Conservation (phyloP, 2,329 filamentous ascomycete genomes). For the Sarocladium brachiariae region DNA sequence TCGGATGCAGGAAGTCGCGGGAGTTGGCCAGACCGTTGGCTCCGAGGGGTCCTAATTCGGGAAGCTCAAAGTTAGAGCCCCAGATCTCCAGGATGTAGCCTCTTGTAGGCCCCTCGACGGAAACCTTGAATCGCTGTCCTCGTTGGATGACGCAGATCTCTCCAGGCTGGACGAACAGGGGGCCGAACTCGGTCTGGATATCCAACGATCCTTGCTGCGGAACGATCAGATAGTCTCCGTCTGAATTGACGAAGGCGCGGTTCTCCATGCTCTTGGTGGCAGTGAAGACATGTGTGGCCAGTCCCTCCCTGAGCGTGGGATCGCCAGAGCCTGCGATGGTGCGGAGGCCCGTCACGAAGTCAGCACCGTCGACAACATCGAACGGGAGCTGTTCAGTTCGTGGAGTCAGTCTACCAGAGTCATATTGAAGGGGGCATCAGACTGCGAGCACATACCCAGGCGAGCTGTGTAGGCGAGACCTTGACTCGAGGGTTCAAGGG, state of each 20-base stretch:
- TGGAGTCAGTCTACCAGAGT: neutral
- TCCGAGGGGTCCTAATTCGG: constrained; percentile 61
- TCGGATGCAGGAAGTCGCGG: constrained; percentile 63
- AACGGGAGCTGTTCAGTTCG: constrained; percentile 14
- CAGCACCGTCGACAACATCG: constrained; percentile 11
- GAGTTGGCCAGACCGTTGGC: constrained; percentile 60
- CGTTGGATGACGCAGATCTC: constrained; percentile 60
- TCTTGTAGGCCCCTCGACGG: constrained; percentile 48
- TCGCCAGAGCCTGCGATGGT: constrained; percentile 65
- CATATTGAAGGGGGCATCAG: neutral
- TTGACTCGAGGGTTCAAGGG: constrained; percentile 18
- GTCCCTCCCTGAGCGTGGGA: constrained; percentile 59
- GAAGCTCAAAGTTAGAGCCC: constrained; percentile 57
- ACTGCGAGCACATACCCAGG: constrained; percentile 15
- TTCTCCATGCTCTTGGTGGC: constrained; percentile 63
- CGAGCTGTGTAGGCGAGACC: constrained; percentile 16
- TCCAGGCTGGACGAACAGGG: constrained; percentile 52
- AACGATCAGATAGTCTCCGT: constrained; percentile 61
- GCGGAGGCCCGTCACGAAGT: constrained; percentile 38
- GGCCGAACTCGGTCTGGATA: constrained; percentile 59
- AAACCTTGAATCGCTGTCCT: constrained; percentile 56
- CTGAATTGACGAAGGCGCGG: constrained; percentile 64
- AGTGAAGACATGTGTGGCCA: constrained; percentile 64
- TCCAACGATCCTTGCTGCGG: constrained; percentile 57
- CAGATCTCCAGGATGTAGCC: constrained; percentile 67